Conservation (phyloP, 2,329 filamentous ascomycete genomes). For the Pseudogymnoascus sp. region DNA sequence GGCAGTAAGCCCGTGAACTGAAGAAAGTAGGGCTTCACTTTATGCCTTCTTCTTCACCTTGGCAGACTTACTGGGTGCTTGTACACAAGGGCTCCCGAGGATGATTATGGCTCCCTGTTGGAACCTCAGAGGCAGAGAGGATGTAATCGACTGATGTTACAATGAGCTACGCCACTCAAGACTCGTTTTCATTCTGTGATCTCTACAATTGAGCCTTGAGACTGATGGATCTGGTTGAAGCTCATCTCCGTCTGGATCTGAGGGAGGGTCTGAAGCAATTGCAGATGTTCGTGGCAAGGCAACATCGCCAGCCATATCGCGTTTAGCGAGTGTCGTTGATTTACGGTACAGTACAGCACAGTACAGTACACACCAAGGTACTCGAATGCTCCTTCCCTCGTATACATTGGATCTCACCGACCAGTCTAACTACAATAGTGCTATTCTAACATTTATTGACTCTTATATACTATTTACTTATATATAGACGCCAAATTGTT, state of each 20-base stretch:
- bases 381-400: background rate
- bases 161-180: background rate
- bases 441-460: background rate
- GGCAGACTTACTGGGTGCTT: background rate
- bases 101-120: background rate
- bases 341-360: background rate
- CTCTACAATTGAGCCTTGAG: background rate
- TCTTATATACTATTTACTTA: background rate
- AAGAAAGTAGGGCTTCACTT: background rate
- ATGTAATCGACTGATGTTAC: background rate
- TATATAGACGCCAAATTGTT: background rate
- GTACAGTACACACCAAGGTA: background rate
- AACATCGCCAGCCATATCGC: background rate
- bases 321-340: conserved; percentile 5
- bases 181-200: background rate
- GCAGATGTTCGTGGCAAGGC: background rate
- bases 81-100: background rate
- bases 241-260: background rate
- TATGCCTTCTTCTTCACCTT: background rate
- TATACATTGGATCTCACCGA: background rate
- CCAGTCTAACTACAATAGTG: background rate
- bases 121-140: background rate
- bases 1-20: background rate
- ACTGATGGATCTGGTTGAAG: background rate
- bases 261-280: background rate